Evolutionary conservation across 192 early-diverging fungal genomes (phyloP), one percentile per base, ranked within the genome.

Genomic region (Ramicandelaber brevisporus): DNA sequence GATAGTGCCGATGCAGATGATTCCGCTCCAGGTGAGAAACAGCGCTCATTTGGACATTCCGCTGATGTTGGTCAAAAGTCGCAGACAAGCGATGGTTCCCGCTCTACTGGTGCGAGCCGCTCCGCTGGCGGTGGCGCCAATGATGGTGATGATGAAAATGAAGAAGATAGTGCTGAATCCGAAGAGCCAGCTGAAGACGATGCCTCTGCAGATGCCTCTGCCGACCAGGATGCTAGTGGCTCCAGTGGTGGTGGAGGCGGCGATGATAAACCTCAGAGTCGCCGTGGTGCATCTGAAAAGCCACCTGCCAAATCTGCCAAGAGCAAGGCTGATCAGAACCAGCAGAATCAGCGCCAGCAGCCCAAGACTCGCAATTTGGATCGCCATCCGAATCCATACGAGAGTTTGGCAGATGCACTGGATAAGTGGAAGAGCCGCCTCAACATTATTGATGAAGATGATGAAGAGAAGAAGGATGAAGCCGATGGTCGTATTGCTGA

Each of bases 341-440:
- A 11, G 21, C 6, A 34, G 14, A n/a, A 31, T n/a, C n/a, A 13
- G n/a, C 15, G 18, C 22, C 33, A 30, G 6, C 20, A 11, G 6
- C 16, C 12, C 6, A n/a, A 14, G 7, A 15, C 27, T 6, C 10
- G 17, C 14, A 17, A 41, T 29, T 33, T 14, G 25, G 29, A 43
- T 12, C 34, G 41, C 8, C 61, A 81, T 27, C 57, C 63, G 24
- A 85, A 92, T 43, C 83, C 90, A 14, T 71, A 77, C 43, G 64
- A 86, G 25, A 85, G 73, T 26, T 44, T 98, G 18, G 92, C 87
- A 12, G 83, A 92, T 42, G 84, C 86, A 9, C 52, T 85, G 29
- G 76, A 89, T 47, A 77, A 79, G 43, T 98, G 88, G 88, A 73
- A 71, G 47, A 68, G 77, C 15, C 63, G 85, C 11, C 50, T 98